These are phyloP conservation scores for Persicaria tinctoria DNA, from an alignment of 148 eudicot genomes.

Conservation along the genomic window DNA sequence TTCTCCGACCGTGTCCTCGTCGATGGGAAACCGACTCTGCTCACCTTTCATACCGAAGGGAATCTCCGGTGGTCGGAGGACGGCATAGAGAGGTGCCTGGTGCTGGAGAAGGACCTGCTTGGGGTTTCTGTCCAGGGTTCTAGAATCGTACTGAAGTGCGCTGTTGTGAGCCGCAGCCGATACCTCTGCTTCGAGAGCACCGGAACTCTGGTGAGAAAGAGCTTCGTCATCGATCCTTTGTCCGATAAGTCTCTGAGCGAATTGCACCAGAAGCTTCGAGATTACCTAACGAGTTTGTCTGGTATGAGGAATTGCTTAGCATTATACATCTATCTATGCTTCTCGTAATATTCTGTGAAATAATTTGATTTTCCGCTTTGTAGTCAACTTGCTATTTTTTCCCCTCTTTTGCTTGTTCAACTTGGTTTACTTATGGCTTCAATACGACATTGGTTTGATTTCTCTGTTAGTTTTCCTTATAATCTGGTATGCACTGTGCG, in stretches of 20 bases:
- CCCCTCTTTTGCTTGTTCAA: neutral
- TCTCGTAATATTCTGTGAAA: neutral
- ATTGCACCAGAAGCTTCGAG: slow-evolving; percentile 46
- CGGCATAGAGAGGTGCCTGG: slow-evolving; percentile 28
- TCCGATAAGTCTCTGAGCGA: slow-evolving; percentile 24
- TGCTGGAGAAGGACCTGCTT: slow-evolving; percentile 53
- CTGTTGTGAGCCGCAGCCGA: slow-evolving; percentile 21
- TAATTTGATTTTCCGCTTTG: neutral
- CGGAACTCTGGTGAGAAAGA: slow-evolving; percentile 32
- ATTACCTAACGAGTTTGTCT: slow-evolving; percentile 18
- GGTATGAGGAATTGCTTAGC: neutral
- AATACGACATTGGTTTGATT: neutral
- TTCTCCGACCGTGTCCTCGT: slow-evolving; percentile 41
- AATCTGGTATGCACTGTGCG: neutral
- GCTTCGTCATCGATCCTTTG: slow-evolving; percentile 36
- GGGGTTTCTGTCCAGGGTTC: slow-evolving; percentile 50
- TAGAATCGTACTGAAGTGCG: slow-evolving; percentile 42
- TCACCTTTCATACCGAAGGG: slow-evolving; percentile 41
- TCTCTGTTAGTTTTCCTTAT: neutral
- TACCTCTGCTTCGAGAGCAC: slow-evolving; percentile 25
- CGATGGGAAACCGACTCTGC: slow-evolving; percentile 32
- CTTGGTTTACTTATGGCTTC: neutral
- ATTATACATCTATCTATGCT: neutral
- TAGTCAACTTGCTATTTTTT: neutral
- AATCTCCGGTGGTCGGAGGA: slow-evolving; percentile 47